Evolutionary conservation across 2,329 filamentous ascomycete genomes (phyloP).

Genomic region (Cladosporium oxysporum): DNA sequence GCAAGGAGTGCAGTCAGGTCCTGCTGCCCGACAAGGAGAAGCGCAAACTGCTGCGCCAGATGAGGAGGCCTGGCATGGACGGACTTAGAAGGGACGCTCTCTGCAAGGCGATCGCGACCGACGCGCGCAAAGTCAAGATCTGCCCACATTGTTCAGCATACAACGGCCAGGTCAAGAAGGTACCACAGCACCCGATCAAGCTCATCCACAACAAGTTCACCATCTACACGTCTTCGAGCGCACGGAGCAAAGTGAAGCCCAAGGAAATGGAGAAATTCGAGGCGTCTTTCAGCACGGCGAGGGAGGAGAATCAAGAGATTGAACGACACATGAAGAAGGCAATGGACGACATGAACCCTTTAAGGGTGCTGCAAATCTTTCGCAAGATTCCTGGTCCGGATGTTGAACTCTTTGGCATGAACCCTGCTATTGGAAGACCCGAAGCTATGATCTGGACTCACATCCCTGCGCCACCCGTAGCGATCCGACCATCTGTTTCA

Average conservation of each 20-base stretch:
- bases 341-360: conserved; percentile 89
- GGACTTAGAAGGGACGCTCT: conserved; percentile 82
- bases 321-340: conserved; percentile 91
- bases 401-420: conserved; percentile 86
- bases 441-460: conserved; percentile 99
- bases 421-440: conserved; percentile 81
- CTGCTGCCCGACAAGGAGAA: conserved; percentile 80
- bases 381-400: conserved; percentile 81
- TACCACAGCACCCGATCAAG: conserved; percentile 79
- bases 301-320: conserved; percentile 74
- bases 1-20: conserved; percentile 86
- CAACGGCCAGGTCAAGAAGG: conserved; percentile 91
- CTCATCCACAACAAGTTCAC: conserved; percentile 92
- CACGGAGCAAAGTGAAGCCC: conserved; percentile 80
- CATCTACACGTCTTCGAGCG: conserved; percentile 83
- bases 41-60: conserved; percentile 72
- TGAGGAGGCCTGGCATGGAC: conserved; percentile 80
- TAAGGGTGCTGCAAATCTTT: conserved; percentile 87
- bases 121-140: conserved; percentile 81
- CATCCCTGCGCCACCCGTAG: conserved; percentile 88
- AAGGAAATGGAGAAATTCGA: conserved; percentile 83
- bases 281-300: conserved; percentile 78
- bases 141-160: conserved; percentile 79
- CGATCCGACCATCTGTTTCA: conserved; percentile 88
- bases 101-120: conserved; percentile 83